Base-by-base conservation (phyloP, 1,139 yeast genomes). In the Saccharomyces uvarum region DNA sequence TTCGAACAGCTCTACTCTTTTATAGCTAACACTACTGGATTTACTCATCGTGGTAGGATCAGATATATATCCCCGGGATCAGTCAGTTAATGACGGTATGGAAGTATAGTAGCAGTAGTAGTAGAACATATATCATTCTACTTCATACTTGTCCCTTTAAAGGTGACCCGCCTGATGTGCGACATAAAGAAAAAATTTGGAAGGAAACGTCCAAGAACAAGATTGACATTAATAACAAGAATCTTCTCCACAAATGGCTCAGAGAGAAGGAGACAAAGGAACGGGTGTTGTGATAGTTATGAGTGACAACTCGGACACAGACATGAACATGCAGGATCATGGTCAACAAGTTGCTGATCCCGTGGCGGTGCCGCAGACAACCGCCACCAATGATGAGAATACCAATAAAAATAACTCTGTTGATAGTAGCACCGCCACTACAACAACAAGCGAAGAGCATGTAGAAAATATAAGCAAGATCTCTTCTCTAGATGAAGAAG, bases 1-100 rank as follows among this genome's bases (percentile, higher is more conserved):
- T 8, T 63, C 56, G 55, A 73, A 73, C 46, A 61, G 57, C 13
- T 64, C 62, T 13, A 73, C 70, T 16, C 58, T 59, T 41, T 59
- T 53, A 48, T 65, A 65, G 6, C 54, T 49, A 51, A 61, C 32
- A 19, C 24, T 38, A 38, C 7, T 38, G 44, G 44, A 16, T 5
- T 38, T 38, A n/a, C 54, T 57, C 53, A 53, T 51, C 24, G 28
- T 8, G 5, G 11, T 9, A 4, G n/a, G 11, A 9, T 19, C 13
- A 5, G 11, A 19, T 5, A 19, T 6, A 5, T 19, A 9, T 16
- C 8, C 16, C 3, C 28, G 26, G 24, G 5, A 13, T 8, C n/a
- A 9, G 27, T 21, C 28, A 33, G 24, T 50, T 28, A 4, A 24
- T 24, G 26, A 24, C 5, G 26, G 26, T 24, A 24, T 24, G 19